Evolutionary conservation across 2,329 filamentous ascomycete genomes (phyloP).

Genomic region (Chaetomiaceae sp.): DNA sequence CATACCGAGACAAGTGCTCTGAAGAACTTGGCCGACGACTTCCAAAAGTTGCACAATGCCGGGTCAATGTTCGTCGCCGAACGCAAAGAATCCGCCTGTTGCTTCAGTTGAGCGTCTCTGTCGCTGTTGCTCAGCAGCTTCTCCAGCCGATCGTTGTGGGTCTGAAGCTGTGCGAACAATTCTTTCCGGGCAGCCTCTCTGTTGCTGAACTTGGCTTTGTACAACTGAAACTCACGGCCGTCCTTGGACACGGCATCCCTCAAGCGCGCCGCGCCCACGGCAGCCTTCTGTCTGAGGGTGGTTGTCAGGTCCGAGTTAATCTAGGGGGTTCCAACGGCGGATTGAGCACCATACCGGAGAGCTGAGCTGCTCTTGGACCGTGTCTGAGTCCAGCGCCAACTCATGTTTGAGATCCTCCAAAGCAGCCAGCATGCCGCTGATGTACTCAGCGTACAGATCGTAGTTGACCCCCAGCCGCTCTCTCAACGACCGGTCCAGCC

Average conservation of each 20-base stretch:
- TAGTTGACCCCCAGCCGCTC: conserved; percentile 14
- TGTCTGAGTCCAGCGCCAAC: conserved; percentile 15
- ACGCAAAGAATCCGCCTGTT: background rate
- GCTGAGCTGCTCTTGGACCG: background rate
- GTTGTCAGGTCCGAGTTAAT: no score
- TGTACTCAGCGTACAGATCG: background rate
- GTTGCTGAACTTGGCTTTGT: conserved; percentile 24
- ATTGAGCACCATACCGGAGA: no score
- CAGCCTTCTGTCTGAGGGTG: background rate
- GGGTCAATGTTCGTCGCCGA: conserved; percentile 2
- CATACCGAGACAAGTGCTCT: conserved; percentile 21
- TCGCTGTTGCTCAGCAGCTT: conserved; percentile 21
- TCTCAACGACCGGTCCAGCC: conserved; percentile 9
- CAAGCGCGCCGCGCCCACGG: background rate
- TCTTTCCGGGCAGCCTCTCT: conserved; percentile 15
- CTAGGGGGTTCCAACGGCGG: no score
- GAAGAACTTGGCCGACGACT: conserved; percentile 21
- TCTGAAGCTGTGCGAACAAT: conserved; percentile 22
- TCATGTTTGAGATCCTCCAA: conserved; percentile 21
- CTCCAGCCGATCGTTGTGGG: conserved; percentile 21
- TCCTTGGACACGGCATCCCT: conserved; percentile 7
- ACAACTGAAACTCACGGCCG: conserved; percentile 13
- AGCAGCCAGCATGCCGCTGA: conserved; percentile 6
- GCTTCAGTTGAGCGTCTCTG: background rate
- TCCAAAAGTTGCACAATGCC: conserved; percentile 25